These are phyloP conservation scores for Endocladia muricata DNA, from an alignment of 31 red algal species.

Conservation along the genomic window DNA sequence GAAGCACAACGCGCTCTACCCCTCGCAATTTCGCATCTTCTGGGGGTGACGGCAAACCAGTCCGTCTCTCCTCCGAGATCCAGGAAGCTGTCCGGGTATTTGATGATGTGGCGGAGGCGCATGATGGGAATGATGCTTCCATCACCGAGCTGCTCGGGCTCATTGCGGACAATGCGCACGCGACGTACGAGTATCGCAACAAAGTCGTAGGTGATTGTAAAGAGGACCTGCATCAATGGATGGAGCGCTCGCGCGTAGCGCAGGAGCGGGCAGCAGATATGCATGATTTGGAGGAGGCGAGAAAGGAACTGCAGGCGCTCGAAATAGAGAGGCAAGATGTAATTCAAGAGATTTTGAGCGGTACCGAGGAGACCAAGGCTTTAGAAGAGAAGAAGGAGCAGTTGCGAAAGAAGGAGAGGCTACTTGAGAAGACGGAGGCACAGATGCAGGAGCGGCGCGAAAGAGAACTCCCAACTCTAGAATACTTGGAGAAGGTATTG, in stretches of 20 bases:
- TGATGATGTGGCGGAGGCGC: no score
- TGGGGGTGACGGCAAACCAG: no score
- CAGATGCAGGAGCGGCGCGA: not conserved
- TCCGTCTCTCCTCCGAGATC: no score
- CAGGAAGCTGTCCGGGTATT: no score
- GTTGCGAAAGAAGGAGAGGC: not conserved
- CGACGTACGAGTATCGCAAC: not conserved
- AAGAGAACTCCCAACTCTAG: not conserved
- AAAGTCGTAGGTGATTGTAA: not conserved
- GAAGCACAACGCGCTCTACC: no score
- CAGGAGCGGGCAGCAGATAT: not conserved
- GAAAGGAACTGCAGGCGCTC: not conserved
- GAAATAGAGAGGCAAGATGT: conserved; percentile 3
- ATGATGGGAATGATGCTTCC: no score
- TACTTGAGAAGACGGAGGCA: not conserved
- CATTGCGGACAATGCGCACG: conserved; percentile 1
- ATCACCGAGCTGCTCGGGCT: conserved; percentile 9
- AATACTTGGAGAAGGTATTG: conserved; percentile 1
- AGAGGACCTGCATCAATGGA: not conserved
- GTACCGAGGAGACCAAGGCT: not conserved
- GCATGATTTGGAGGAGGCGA: not conserved
- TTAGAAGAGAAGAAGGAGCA: not conserved
- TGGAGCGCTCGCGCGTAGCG: not conserved
- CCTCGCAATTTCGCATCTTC: no score
- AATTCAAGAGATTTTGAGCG: conserved; percentile 8